These are phyloP conservation scores for Daedaleopsis nitida DNA, from an alignment of 768 basidiomycete species.

Conservation along the genomic window DNA sequence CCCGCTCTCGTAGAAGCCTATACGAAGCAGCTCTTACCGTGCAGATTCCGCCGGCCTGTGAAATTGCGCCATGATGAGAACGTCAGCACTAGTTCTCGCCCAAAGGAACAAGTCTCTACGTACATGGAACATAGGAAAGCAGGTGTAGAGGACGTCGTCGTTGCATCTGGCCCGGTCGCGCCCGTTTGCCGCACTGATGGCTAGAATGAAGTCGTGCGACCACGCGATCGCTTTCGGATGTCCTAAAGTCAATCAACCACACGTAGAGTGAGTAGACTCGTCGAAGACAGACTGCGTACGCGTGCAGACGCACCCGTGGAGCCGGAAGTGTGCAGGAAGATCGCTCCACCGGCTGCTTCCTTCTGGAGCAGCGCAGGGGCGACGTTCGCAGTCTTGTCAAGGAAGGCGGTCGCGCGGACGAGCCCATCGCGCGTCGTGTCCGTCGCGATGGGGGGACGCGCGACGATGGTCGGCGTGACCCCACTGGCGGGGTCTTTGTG, in stretches of 20 bases:
- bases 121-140: conserved; percentile 29
- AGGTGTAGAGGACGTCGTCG: conserved; percentile 19
- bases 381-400: not conserved
- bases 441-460: not conserved
- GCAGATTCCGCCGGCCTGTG: conserved; percentile 6
- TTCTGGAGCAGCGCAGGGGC: not conserved
- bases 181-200: conserved; percentile 1
- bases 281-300: not conserved
- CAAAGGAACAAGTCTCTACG: conserved; percentile 4
- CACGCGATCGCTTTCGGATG: conserved; percentile 27
- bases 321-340: conserved; percentile 6
- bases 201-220: conserved; percentile 15
- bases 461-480: not conserved
- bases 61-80: not conserved
- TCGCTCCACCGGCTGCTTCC: not conserved
- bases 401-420: not conserved
- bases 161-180: conserved; percentile 4
- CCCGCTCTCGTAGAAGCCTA: not conserved
- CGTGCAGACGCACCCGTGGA: not conserved
- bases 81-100: not conserved
- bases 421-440: not conserved
- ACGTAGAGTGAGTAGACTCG: not conserved
- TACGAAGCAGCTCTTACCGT: conserved; percentile 14
- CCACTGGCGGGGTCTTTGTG: not conserved
- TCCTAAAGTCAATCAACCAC: conserved; percentile 11